phyloP scores from a whole-genome alignment of 805 yeast genomes.

The Starmera caribaea region DNA sequence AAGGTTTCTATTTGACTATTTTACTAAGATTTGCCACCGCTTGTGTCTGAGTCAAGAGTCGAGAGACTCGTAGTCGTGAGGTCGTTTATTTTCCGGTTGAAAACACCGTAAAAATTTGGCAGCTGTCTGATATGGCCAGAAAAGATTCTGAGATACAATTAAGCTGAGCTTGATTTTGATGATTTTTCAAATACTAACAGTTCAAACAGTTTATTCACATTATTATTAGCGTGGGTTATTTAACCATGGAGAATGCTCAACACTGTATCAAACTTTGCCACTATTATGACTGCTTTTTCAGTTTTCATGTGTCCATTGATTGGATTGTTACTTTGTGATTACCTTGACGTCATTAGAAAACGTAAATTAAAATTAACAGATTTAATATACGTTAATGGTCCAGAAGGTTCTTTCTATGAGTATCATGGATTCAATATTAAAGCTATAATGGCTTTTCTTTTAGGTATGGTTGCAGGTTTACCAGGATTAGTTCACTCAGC shows the following conservation, averaged over 20 bases:
- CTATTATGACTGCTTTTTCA: constrained; percentile 25
- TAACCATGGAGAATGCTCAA: constrained; percentile 33
- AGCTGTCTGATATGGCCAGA: no score
- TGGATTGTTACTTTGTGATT: constrained; percentile 29
- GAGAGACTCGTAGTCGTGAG: no score
- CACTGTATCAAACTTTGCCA: constrained; percentile 25
- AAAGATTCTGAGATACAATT: no score
- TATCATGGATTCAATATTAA: constrained; percentile 28
- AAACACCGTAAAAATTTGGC: no score
- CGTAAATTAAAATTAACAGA: constrained; percentile 25
- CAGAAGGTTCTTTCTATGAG: constrained; percentile 25
- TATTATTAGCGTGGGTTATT: constrained; percentile 23
- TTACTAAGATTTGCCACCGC: constrained; percentile 14
- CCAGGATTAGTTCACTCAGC: constrained; percentile 22
- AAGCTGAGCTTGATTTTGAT: no score
- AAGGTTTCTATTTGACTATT: constrained; percentile 16
- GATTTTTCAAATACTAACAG: no score
- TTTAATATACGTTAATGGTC: constrained; percentile 20
- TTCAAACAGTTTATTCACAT: constrained; percentile 16
- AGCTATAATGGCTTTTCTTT: constrained; percentile 22
- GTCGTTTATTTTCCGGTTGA: no score
- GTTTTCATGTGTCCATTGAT: constrained; percentile 31
- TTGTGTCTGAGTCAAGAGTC: constrained; percentile 8
- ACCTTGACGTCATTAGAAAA: constrained; percentile 20
- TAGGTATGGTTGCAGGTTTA: constrained; percentile 23